Evolutionary conservation across 768 basidiomycete species (phyloP), one percentile per base, ranked within the genome.

Genomic region (Infundibulicybe gibba): DNA sequence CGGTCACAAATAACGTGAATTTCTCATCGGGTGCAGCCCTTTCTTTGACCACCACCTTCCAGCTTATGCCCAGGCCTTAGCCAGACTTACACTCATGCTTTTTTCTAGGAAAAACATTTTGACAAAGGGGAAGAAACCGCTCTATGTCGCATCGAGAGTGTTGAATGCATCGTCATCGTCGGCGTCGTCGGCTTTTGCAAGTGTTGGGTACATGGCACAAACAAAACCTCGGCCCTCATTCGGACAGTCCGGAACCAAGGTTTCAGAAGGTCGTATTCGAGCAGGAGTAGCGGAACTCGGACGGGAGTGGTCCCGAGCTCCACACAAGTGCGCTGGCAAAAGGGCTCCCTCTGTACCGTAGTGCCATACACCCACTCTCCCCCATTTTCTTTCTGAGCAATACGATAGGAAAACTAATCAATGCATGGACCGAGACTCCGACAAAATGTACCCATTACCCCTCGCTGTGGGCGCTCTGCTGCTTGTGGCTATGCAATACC

Each of bases 361-460:
- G 78, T 69, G 25, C 13, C 17, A 37, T 20, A 31, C 19, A 16
- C 34, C n/a, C 31, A 41, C 16, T 41, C n/a, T n/a, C n/a, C n/a
- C n/a, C 49, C 17, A 25, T 33, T 49, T 12, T 30, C 31, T 13
- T 45, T 44, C 6, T 42, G 34, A 43, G 40, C 44, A 12, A n/a
- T 40, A 32, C 51, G 38, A 3, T 62, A 85, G 87, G 77, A 37
- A 80, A 75, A 60, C 65, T 94, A 6, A 71, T 87, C 21, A 75
- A 77, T 49, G 89, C 90, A 20, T 93, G 90, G 90, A 83, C 77
- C 5, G 72, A 84, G 58, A 94, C 94, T 0, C 91, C 92, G 0
- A 94, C 89, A 32, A 90, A 84, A 65, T 98, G 94, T 95, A 94
- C 55, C 94, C 94, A 9, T 77, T 97, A 39, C 94, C 94, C 13